These are phyloP conservation scores for Penicillium longicatenatum DNA, from an alignment of 495 filamentous ascomycete genomes.

Conservation along the genomic window DNA sequence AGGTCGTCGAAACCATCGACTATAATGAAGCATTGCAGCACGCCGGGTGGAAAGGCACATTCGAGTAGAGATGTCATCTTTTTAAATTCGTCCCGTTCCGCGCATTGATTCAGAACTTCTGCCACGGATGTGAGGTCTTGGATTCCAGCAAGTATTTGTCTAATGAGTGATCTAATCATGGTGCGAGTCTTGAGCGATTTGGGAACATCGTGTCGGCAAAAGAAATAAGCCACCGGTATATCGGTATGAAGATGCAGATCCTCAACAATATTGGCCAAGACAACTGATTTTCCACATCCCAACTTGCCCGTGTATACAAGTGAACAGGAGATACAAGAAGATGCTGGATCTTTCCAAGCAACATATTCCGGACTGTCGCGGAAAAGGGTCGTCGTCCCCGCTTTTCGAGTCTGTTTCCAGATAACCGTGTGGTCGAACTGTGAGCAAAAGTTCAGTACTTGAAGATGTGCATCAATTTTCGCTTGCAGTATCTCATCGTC, in stretches of 20 bases:
- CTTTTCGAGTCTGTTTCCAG: slow-evolving; percentile 46
- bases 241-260: slow-evolving; percentile 35
- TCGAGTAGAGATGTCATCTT: not conserved
- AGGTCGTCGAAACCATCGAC: slow-evolving; percentile 17
- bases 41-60: not conserved
- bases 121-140: not conserved
- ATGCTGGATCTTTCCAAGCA: slow-evolving; percentile 33
- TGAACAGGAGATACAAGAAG: slow-evolving; percentile 4
- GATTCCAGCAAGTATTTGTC: slow-evolving; percentile 33
- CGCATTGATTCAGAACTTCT: not conserved
- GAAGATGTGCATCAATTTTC: slow-evolving; percentile 28
- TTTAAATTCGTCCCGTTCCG: not conserved
- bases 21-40: slow-evolving; percentile 5
- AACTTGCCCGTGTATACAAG: slow-evolving; percentile 43
- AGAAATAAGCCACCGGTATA: slow-evolving; percentile 42
- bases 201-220: slow-evolving; percentile 41
- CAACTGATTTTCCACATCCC: slow-evolving; percentile 45
- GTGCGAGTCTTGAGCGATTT: slow-evolving; percentile 40
- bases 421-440: slow-evolving; percentile 41
- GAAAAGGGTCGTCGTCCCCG: slow-evolving; percentile 38
- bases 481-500: slow-evolving; percentile 26
- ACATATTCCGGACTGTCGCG: slow-evolving; percentile 27
- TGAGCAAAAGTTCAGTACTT: slow-evolving; percentile 41
- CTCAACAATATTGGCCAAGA: slow-evolving; percentile 46
- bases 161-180: slow-evolving; percentile 40